A percentile compares a stretch with the other conserved stretches of the same genome.
Conservation (phyloP, 2,329 filamentous ascomycete genomes). For the Geosmithia putterillii region DNA sequence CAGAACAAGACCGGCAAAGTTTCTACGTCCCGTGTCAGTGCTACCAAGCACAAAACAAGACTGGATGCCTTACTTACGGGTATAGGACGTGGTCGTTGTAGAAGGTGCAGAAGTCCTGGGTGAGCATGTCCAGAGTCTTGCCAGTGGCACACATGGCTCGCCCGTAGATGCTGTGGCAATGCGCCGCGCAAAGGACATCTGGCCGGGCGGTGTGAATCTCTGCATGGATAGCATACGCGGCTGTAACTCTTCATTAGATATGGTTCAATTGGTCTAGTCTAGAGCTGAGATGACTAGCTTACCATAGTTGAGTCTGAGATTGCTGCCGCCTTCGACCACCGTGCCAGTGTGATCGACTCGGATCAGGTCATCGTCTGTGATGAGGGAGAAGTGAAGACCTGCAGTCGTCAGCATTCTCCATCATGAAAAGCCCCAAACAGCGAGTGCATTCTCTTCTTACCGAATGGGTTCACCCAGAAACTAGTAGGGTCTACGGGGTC, state of each 20-base stretch:
- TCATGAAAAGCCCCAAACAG: background rate
- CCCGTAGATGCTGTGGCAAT: slow-evolving; percentile 42
- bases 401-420: background rate
- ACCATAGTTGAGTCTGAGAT: slow-evolving; percentile 14
- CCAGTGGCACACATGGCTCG: slow-evolving; percentile 49
- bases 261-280: too few relatives aligned
- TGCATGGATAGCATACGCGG: slow-evolving; percentile 14
- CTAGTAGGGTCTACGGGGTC: slow-evolving; percentile 45
- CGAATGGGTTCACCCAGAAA: slow-evolving; percentile 53
- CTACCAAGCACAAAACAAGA: too few relatives aligned
- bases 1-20: slow-evolving; percentile 47
- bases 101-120: slow-evolving; percentile 49
- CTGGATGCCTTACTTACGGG: slow-evolving; percentile 6
- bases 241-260: background rate
- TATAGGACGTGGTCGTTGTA: slow-evolving; percentile 36
- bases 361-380: slow-evolving; percentile 56
- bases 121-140: slow-evolving; percentile 51
- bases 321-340: slow-evolving; percentile 48
- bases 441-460: background rate
- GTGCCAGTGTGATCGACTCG: slow-evolving; percentile 48
- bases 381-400: slow-evolving; percentile 36
- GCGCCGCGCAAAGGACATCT: slow-evolving; percentile 40
- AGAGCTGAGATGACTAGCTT: background rate
- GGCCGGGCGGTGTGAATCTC: slow-evolving; percentile 42
- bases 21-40: slow-evolving; percentile 2